Conservation (phyloP, 1,139 yeast species). For the Candida tropicalis region DNA sequence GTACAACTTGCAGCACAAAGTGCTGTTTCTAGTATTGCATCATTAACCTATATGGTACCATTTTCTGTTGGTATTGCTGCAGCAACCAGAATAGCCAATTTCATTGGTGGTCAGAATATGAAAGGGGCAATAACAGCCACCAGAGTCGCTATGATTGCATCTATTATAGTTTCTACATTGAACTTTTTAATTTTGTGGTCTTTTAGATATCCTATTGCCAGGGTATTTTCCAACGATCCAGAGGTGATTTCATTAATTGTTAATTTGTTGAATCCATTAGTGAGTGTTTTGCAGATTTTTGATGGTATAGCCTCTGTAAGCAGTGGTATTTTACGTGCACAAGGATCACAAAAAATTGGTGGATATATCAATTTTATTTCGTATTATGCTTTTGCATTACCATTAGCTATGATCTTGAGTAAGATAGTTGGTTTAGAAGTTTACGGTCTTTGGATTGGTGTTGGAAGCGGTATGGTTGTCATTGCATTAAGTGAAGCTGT, state of each 20-base stretch:
- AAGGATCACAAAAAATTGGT: slow-evolving; percentile 83
- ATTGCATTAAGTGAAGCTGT: slow-evolving; percentile 64
- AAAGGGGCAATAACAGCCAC: slow-evolving; percentile 66
- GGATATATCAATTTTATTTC: slow-evolving; percentile 76
- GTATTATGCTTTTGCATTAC: slow-evolving; percentile 65
- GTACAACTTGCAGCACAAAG: slow-evolving; percentile 86
- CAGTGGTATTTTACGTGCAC: slow-evolving; percentile 83
- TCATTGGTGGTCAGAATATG: slow-evolving; percentile 76
- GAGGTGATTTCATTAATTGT: slow-evolving; percentile 56
- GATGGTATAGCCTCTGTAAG: slow-evolving; percentile 85
- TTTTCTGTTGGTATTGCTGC: slow-evolving; percentile 88
- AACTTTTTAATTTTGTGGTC: slow-evolving; percentile 57
- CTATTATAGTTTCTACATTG: slow-evolving; percentile 56
- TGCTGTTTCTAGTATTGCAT: slow-evolving; percentile 79
- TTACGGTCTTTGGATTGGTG: slow-evolving; percentile 86
- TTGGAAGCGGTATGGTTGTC: slow-evolving; percentile 71
- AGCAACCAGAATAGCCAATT: slow-evolving; percentile 85
- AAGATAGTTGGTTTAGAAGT: slow-evolving; percentile 55
- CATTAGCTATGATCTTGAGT: slow-evolving; percentile 68
- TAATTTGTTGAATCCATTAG: slow-evolving; percentile 62
- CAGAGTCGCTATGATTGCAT: slow-evolving; percentile 60
- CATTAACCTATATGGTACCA: slow-evolving; percentile 82
- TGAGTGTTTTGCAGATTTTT: slow-evolving; percentile 71
- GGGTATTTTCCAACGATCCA: slow-evolving; percentile 68
- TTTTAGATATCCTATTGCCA: slow-evolving; percentile 61